phyloP scores from a whole-genome alignment of 768 basidiomycete genomes.

The Boletus subcaerulescens region DNA sequence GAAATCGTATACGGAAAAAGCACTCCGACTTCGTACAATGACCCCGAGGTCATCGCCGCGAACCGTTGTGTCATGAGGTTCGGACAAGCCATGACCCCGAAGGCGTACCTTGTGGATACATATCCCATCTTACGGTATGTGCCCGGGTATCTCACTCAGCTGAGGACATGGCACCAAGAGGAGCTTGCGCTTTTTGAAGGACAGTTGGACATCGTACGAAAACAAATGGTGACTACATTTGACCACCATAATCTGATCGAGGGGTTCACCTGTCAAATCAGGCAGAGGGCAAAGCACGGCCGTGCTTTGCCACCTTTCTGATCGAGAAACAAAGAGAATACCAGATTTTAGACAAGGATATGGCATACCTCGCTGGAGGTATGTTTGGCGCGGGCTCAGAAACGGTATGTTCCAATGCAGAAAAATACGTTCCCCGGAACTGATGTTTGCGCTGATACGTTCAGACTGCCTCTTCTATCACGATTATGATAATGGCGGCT shows the following conservation, averaged over 20 bases:
- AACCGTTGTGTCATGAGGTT: background rate
- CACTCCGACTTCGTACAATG: slow-evolving; percentile 6
- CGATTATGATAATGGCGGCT: slow-evolving; percentile 6
- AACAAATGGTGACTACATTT: background rate
- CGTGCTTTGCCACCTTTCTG: slow-evolving; percentile 5
- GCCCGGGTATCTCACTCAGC: slow-evolving; percentile 3
- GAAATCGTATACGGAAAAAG: slow-evolving; percentile 1
- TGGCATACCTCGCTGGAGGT: slow-evolving; percentile 5
- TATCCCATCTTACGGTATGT: slow-evolving; percentile 5
- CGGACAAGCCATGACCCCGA: background rate
- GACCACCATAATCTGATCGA: background rate
- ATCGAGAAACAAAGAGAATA: background rate
- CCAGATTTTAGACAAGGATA: background rate
- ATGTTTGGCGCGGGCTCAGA: slow-evolving; percentile 13
- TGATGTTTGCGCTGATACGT: background rate
- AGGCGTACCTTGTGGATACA: slow-evolving; percentile 7
- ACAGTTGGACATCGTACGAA: slow-evolving; percentile 2
- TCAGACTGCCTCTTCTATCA: slow-evolving; percentile 11
- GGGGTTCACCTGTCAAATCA: background rate
- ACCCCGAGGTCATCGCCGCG: slow-evolving; percentile 5
- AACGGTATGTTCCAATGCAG: background rate
- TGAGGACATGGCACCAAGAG: slow-evolving; percentile 6
- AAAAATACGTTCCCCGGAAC: background rate
- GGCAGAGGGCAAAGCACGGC: slow-evolving; percentile 1
- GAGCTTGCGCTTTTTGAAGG: slow-evolving; percentile 8